Base-by-base conservation (phyloP, 2,329 filamentous ascomycete genomes). In the Aspergillus clavatus region DNA sequence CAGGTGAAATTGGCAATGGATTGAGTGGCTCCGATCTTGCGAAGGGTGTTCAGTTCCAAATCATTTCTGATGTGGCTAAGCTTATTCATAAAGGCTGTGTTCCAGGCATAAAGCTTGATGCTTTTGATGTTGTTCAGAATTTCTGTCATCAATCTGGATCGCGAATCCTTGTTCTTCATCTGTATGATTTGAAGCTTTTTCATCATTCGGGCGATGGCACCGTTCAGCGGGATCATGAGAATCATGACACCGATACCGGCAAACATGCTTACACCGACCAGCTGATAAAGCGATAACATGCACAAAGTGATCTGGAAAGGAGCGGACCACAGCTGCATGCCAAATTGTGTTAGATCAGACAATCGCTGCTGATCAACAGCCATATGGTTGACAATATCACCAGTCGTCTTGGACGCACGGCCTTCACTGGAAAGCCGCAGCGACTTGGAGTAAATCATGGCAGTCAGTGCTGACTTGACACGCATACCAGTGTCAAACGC, bases 101-200 rank as follows among this genome's bases (percentile, higher is more conserved):
- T 91, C 93, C 93, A 98, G 23, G 93, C 93, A 66, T 96, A 98
- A 16, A 98, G 80, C 73, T 98, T 98, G 74, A 98, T 93, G 64
- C 89, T 95, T 75, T 98, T 98, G 87, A 98, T 98, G 71, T 97
- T 97, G 76, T 94, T 96, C 62, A 98, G 76, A 55, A 98, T 98
- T 69, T 98, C 93, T 5, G 91, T 94, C 76, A 97, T 96, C 47
- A 98, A 73, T 40, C 91, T 82, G 38, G 90, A 95, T 62, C 93
- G 82, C 29, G 89, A 80, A 61, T 98, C 93, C 72, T 98, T 98
- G 74, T 97, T 97, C 75, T 94, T 95, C 93, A 98, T 98, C 72
- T 98, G 93, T 53, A 83, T 77, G 70, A 97, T 94, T 65, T 98
- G 94, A 58, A 98, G 73, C 35, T 79, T 89, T 73, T 95, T 96